These are phyloP conservation scores for Anthracocystis panici-leucophaei DNA, from an alignment of 1,284 basidiomycete species.

Conservation along the genomic window DNA sequence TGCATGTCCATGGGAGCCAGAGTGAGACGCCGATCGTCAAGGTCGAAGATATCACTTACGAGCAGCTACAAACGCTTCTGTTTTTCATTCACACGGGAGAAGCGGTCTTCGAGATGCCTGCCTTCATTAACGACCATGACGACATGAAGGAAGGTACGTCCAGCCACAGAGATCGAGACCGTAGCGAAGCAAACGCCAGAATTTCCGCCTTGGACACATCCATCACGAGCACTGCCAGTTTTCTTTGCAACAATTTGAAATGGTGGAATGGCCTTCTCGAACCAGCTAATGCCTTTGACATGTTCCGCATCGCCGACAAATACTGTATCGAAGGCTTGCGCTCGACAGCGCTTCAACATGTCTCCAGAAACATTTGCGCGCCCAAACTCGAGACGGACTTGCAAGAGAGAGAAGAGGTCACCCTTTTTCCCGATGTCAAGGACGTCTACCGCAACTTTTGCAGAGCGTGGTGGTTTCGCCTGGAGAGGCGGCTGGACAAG, in stretches of 20 bases:
- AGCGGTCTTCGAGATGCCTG: slow-evolving; percentile 5
- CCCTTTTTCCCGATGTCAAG: slow-evolving; percentile 14
- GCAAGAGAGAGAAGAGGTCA: slow-evolving; percentile 12
- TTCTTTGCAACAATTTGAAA: too few relatives aligned
- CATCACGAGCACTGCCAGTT: too few relatives aligned
- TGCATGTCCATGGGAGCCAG: too few relatives aligned
- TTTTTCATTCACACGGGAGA: slow-evolving; percentile 11
- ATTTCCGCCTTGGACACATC: too few relatives aligned
- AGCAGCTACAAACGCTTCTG: slow-evolving; percentile 6
- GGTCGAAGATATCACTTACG: slow-evolving; percentile 5
- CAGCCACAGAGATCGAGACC: too few relatives aligned
- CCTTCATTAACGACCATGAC: too few relatives aligned
- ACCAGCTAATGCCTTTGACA: slow-evolving; percentile 13
- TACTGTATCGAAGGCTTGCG: slow-evolving; percentile 11
- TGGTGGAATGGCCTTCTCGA: slow-evolving; percentile 4
- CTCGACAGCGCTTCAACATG: slow-evolving; percentile 13
- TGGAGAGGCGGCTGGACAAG: not conserved
- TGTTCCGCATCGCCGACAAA: slow-evolving; percentile 24
- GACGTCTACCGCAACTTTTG: slow-evolving; percentile 3
- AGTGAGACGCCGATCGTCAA: not conserved
- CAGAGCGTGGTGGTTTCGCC: not conserved
- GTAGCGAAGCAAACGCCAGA: too few relatives aligned
- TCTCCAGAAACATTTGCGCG: not conserved
- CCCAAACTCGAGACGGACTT: not conserved
- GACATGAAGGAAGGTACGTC: too few relatives aligned